Conservation (phyloP, 768 basidiomycete species). For the Trametes maxima region DNA sequence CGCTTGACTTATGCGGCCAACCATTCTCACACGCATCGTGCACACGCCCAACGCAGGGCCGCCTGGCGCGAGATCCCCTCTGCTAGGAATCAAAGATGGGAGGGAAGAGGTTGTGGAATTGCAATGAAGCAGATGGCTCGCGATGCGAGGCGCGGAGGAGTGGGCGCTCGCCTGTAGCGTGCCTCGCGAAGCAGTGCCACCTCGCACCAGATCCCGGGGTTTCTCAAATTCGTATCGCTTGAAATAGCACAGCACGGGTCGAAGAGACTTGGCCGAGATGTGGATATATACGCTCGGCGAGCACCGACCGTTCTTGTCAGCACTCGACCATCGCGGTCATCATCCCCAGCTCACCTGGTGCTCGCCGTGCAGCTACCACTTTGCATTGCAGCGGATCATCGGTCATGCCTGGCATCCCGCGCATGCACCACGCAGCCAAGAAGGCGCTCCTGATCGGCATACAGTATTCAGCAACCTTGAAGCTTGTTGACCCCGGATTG, state of each 20-base stretch:
- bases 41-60: background rate
- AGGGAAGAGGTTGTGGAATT: background rate
- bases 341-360: background rate
- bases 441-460: constrained; percentile 20
- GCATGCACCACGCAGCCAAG: background rate
- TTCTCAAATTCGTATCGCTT: constrained; percentile 12
- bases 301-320: too few relatives aligned
- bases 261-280: background rate
- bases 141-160: constrained; percentile 6
- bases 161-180: constrained; percentile 6
- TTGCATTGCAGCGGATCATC: background rate
- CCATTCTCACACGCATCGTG: background rate
- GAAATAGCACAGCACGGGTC: constrained; percentile 8
- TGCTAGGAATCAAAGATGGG: background rate
- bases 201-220: constrained; percentile 1
- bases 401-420: background rate
- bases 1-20: background rate
- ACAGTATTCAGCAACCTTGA: constrained; percentile 12
- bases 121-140: background rate
- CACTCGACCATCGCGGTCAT: background rate
- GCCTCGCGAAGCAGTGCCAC: constrained; percentile 8
- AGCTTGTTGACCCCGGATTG: background rate
- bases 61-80: background rate
- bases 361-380: background rate
- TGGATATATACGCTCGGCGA: background rate